A percentile compares a stretch with the other conserved stretches of the same genome.
Evolutionary conservation across 352 stramenopile species (phyloP).

Genomic region (Nothophytophthora sp.): DNA sequence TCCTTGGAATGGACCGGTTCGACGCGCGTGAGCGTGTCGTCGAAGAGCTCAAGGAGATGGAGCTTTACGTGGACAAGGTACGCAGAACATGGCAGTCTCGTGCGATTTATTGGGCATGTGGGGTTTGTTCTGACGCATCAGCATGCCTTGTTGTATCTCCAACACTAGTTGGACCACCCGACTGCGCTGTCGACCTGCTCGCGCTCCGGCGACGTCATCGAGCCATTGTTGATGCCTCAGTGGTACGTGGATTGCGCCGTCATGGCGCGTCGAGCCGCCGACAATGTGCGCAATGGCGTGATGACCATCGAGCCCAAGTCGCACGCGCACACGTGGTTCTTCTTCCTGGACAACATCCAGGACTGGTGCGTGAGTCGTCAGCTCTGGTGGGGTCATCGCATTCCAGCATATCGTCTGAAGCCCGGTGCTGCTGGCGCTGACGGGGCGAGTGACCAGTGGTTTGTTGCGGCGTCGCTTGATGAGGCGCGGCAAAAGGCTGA

Average conservation of each 20-base stretch:
- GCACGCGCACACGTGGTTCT: slow-evolving; percentile 96
- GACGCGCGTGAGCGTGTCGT: slow-evolving; percentile 85
- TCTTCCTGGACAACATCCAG: slow-evolving; percentile 98
- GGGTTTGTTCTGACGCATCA: too few relatives aligned
- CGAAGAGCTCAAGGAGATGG: slow-evolving; percentile 94
- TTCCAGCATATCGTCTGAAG: slow-evolving; percentile 98
- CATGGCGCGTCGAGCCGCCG: slow-evolving; percentile 87
- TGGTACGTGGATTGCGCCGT: slow-evolving; percentile 94
- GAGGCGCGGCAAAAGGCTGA: slow-evolving; percentile 91
- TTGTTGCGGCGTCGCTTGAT: slow-evolving; percentile 76
- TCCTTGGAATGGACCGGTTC: slow-evolving; percentile 89
- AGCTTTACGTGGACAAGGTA: slow-evolving; percentile 97
- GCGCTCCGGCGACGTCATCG: slow-evolving; percentile 98
- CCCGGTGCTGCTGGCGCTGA: slow-evolving; percentile 77
- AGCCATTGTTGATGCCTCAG: slow-evolving; percentile 99
- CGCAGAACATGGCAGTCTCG: too few relatives aligned
- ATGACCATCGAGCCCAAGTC: slow-evolving; percentile 78
- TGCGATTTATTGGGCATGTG: too few relatives aligned
- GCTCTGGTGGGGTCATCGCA: slow-evolving; percentile 99
- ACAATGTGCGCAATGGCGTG: slow-evolving; percentile 80
- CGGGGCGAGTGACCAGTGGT: slow-evolving; percentile 60
- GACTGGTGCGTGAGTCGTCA: slow-evolving; percentile 99
- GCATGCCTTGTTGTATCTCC: too few relatives aligned
- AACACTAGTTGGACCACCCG: slow-evolving; percentile 98
- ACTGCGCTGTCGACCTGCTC: slow-evolving; percentile 99